Conservation (phyloP, 768 basidiomycete species). For the Xerocomus spinulosus region DNA sequence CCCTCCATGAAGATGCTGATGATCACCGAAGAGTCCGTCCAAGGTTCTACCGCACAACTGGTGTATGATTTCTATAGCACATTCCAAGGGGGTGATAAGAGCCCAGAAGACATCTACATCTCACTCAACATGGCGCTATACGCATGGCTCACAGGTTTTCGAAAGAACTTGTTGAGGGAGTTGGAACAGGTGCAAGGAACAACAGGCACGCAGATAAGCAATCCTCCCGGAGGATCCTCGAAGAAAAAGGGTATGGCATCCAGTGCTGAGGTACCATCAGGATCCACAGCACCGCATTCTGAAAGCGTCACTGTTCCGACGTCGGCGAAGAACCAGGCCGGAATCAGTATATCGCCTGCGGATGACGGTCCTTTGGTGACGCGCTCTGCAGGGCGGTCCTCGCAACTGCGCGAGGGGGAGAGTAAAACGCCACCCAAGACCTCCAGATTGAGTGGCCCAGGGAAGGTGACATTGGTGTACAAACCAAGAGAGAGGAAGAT, state of each 20-base stretch:
- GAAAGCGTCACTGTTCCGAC: slow-evolving; percentile 6
- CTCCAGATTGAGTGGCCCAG: neutral
- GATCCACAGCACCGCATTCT: slow-evolving; percentile 1
- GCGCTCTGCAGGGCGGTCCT: slow-evolving; percentile 12
- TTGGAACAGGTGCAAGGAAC: slow-evolving; percentile 68
- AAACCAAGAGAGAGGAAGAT: slow-evolving; percentile 57
- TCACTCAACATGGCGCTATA: slow-evolving; percentile 80
- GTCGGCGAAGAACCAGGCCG: slow-evolving; percentile 7
- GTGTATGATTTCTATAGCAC: slow-evolving; percentile 69
- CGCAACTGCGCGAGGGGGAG: slow-evolving; percentile 18
- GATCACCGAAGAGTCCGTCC: slow-evolving; percentile 58
- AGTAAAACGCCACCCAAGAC: neutral
- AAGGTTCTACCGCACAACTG: slow-evolving; percentile 40
- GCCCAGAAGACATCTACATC: slow-evolving; percentile 77
- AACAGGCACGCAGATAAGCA: slow-evolving; percentile 44
- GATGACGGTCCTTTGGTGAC: slow-evolving; percentile 8
- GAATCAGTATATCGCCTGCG: neutral
- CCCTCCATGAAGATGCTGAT: slow-evolving; percentile 82
- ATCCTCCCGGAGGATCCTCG: slow-evolving; percentile 27
- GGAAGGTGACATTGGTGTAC: slow-evolving; percentile 42
- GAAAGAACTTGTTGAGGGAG: slow-evolving; percentile 71
- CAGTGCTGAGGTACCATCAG: slow-evolving; percentile 8
- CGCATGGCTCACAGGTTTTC: slow-evolving; percentile 73
- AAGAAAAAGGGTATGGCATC: slow-evolving; percentile 34
- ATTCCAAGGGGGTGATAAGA: slow-evolving; percentile 54